phyloP scores from a whole-genome alignment of 2,329 filamentous ascomycete genomes.

The Colletotrichum phormii region DNA sequence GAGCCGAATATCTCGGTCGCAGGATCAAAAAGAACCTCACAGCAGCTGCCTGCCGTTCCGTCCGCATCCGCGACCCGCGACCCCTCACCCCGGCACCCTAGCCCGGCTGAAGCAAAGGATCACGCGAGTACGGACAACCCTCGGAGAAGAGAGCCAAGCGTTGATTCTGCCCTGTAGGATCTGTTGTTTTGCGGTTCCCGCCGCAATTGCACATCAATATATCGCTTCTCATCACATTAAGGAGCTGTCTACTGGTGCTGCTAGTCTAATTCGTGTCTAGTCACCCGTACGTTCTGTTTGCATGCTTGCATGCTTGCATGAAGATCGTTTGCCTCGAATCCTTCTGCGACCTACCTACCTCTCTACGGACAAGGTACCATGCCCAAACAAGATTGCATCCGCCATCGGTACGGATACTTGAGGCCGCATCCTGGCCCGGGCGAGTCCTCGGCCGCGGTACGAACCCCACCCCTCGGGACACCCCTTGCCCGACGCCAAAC shows the following conservation, averaged over 20 bases:
- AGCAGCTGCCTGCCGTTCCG: not conserved
- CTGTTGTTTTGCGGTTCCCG: not conserved
- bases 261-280: not conserved
- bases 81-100: not conserved
- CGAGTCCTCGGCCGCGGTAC: not conserved
- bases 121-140: not conserved
- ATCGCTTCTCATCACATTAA: not conserved
- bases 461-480: not conserved
- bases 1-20: not conserved
- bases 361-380: too few relatives aligned
- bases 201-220: not conserved
- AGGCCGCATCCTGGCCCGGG: not conserved
- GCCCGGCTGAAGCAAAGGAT: not conserved
- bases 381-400: not conserved
- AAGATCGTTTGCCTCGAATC: not conserved
- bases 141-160: conserved; percentile 10
- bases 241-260: not conserved
- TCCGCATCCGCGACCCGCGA: not conserved
- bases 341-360: not conserved
- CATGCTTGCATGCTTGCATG: not conserved
- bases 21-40: not conserved
- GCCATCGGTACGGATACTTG: not conserved
- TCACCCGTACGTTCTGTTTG: not conserved
- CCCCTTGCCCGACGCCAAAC: not conserved
- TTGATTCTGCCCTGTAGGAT: conserved; percentile 25